These are phyloP conservation scores for Thraustotheca clavata DNA, from an alignment of 352 stramenopile species.

Conservation along the genomic window DNA sequence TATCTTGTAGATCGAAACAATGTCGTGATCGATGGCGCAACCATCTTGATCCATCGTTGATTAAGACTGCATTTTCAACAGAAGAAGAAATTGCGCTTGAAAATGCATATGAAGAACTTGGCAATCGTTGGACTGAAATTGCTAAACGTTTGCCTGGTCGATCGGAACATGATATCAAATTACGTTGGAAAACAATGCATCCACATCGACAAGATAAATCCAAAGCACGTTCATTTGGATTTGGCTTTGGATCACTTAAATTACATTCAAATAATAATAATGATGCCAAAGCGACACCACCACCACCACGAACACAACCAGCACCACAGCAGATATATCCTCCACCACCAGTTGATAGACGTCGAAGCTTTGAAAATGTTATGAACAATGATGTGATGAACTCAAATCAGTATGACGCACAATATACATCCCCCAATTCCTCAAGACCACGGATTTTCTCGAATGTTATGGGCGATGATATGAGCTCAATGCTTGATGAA, in stretches of 20 bases:
- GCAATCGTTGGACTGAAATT: conserved; percentile 17
- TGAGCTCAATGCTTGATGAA: background rate
- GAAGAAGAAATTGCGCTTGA: conserved; percentile 7
- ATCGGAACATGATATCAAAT: conserved; percentile 19
- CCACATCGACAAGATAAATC: conserved; percentile 17
- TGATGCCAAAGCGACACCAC: background rate
- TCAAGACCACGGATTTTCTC: conserved; percentile 2
- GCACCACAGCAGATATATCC: too few relatives aligned
- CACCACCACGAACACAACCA: background rate
- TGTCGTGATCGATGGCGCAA: conserved; percentile 20
- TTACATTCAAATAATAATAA: conserved; percentile 8
- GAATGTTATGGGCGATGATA: conserved; percentile 16
- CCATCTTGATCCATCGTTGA: conserved; percentile 17
- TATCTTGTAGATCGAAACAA: conserved; percentile 5
- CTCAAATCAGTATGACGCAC: background rate
- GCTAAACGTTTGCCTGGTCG: conserved; percentile 11
- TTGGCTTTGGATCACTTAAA: conserved; percentile 6
- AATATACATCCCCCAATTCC: background rate
- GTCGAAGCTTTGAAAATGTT: conserved; percentile 1
- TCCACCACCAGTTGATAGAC: background rate
- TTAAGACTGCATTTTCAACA: conserved; percentile 6
- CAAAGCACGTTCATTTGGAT: background rate
- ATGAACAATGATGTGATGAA: background rate
- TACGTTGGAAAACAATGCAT: conserved; percentile 12
- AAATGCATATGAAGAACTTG: conserved; percentile 16